Evolutionary conservation across 2,329 filamentous ascomycete species (phyloP).

Genomic region (Xylariales sp.): DNA sequence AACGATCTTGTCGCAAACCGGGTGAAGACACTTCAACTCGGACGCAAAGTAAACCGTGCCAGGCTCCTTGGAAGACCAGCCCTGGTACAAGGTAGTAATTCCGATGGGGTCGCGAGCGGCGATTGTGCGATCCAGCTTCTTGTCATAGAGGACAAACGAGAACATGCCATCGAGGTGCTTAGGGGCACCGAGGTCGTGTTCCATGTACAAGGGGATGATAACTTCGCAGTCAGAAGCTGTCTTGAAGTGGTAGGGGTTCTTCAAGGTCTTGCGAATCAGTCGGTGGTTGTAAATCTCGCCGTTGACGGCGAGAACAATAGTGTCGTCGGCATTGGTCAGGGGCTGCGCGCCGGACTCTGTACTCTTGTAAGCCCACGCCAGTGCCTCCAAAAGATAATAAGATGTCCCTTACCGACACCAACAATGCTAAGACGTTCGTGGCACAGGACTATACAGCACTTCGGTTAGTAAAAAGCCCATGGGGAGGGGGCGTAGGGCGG

Average conservation of each 20-base stretch:
- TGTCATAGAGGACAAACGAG: constrained; percentile 97
- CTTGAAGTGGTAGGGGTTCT: constrained; percentile 90
- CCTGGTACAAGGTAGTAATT: constrained; percentile 96
- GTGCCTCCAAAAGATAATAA: constrained; percentile 1
- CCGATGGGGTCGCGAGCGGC: constrained; percentile 96
- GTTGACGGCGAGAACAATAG: constrained; percentile 91
- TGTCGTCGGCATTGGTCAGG: constrained; percentile 84
- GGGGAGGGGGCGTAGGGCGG: no score
- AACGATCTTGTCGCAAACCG: constrained; percentile 92
- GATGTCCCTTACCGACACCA: constrained; percentile 70
- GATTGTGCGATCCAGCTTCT: constrained; percentile 85
- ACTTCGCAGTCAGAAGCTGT: constrained; percentile 98
- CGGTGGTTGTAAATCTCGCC: constrained; percentile 99
- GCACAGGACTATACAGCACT: constrained; percentile 80
- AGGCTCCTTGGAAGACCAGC: constrained; percentile 78
- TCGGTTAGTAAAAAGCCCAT: no score
- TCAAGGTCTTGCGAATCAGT: constrained; percentile 81
- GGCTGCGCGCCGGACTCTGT: constrained; percentile 93
- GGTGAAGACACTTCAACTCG: constrained; percentile 88
- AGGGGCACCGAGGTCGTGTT: constrained; percentile 87
- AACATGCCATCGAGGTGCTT: constrained; percentile 99
- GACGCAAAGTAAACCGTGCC: constrained; percentile 92
- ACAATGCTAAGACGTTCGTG: constrained; percentile 98
- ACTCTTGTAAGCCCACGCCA: constrained; percentile 16
- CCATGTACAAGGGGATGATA: constrained; percentile 93